Base-by-base conservation (phyloP, 257 asterid genomes). In the Nyctanthes arbortristis region DNA sequence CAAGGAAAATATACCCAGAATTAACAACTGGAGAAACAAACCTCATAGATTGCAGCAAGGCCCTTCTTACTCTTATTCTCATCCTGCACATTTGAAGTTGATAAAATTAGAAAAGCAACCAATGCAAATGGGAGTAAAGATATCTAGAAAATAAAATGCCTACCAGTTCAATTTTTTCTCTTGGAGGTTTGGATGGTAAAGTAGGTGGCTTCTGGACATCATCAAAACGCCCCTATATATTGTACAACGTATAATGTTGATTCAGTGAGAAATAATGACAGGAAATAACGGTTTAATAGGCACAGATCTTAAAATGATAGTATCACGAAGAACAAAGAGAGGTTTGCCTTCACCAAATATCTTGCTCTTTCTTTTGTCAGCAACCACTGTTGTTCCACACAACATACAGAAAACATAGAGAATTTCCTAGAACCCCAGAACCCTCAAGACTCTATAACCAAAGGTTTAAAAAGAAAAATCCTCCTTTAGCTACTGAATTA, bases 61-160 rank as follows among this genome's bases (percentile, higher is more conserved):
- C 97, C 97, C 76, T 89, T 89, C 69, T 88, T 80, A 93, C 96
- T 94, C 84, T 94, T 94, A 70, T 75, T 91, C 75, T 91, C 99
- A 40, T 94, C 96, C 99, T 94, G 90, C 78, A 82, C 63, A 68
- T 59, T 56, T 18, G n/a, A 73, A 65, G 31, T 59, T 69, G 35
- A 67, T 77, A 35, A 60, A 69, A 33, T 72, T 34, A 37, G 40
- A 68, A 61, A 20, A 78, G 24, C 66, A 56, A 31, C 35, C 36
- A 66, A 55, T 40, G 59, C 54, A 27, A 64, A 63, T 43, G 54
- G 66, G 58, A 73, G 71, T 60, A 61, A 61, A 37, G 36, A 66
- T 11, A 37, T 7, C 36, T 5, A 55, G 24, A 54, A 65, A 32
- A 49, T 77, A 7, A 37, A 56, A 32, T 11, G 36, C 55, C 78